Percentiles rank a stretch among this genome's conserved stretches.
Conservation (phyloP, 2,329 filamentous ascomycete species). For the Aureobasidium zeae region DNA sequence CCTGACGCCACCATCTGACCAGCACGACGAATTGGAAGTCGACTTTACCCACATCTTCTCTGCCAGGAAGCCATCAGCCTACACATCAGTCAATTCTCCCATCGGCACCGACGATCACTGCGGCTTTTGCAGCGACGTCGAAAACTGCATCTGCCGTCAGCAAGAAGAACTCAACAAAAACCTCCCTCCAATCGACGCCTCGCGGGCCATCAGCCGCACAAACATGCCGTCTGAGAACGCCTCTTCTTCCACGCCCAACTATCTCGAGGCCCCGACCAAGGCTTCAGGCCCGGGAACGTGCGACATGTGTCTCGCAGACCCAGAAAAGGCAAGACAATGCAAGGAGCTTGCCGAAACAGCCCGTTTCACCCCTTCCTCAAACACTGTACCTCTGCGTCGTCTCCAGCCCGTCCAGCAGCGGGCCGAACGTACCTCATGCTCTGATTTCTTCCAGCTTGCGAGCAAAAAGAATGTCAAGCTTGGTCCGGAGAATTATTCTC, state of each 20-base stretch:
- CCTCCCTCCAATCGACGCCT: conserved; percentile 5
- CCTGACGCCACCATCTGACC: conserved; percentile 16
- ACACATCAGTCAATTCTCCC: background rate
- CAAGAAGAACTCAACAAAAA: conserved; percentile 12
- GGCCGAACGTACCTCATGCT: conserved; percentile 15
- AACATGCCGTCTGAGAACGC: background rate
- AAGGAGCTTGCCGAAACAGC: conserved; percentile 16
- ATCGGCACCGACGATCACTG: conserved; percentile 16
- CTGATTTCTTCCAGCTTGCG: conserved; percentile 17
- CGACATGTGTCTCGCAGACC: conserved; percentile 18
- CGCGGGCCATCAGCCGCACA: background rate
- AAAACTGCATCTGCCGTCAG: conserved; percentile 18
- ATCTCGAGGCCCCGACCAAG: conserved; percentile 10
- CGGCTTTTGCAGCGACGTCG: conserved; percentile 17
- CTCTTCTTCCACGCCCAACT: conserved; percentile 10
- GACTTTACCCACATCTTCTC: conserved; percentile 17
- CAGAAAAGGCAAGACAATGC: conserved; percentile 18
- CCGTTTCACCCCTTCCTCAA: conserved; percentile 6
- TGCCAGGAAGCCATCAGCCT: conserved; percentile 8
- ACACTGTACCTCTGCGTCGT: conserved; percentile 6
- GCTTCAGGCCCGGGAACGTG: conserved; percentile 18
- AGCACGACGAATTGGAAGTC: conserved; percentile 12
- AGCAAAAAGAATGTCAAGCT: conserved; percentile 11
- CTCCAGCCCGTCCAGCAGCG: background rate
- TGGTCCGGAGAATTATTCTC: conserved; percentile 5